Evolutionary conservation across 1,139 yeast species (phyloP).

Genomic region (Lodderomyces metapsilosis): DNA sequence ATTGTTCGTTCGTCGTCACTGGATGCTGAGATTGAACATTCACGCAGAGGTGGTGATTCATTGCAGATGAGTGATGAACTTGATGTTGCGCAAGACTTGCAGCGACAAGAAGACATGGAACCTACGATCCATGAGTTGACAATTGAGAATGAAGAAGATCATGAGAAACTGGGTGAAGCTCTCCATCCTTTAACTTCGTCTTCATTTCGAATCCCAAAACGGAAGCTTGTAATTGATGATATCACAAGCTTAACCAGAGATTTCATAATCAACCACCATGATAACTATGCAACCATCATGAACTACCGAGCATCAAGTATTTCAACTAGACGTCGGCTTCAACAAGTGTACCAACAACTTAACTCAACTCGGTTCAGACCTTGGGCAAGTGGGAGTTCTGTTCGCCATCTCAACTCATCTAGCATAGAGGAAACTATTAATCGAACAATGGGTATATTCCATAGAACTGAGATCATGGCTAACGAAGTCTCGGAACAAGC

Average conservation of each 20-base stretch:
- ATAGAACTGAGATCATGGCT: slow-evolving; percentile 7
- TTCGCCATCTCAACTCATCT: background rate
- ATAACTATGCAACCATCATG: slow-evolving; percentile 7
- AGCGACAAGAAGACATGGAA: background rate
- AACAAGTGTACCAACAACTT: slow-evolving; percentile 3
- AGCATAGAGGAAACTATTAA: slow-evolving; percentile 1
- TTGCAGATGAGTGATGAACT: background rate
- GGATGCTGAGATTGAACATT: slow-evolving; percentile 6
- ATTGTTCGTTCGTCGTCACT: background rate
- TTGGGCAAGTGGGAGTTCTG: background rate
- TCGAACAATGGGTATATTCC: slow-evolving; percentile 5
- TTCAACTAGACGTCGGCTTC: background rate
- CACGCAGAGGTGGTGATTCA: slow-evolving; percentile 1
- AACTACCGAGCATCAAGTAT: background rate
- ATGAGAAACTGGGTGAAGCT: background rate
- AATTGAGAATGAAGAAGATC: slow-evolving; percentile 2
- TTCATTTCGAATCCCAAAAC: background rate
- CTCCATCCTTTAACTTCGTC: background rate
- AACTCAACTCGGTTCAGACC: background rate
- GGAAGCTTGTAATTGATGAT: slow-evolving; percentile 8
- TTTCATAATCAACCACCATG: background rate
- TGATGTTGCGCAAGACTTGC: background rate
- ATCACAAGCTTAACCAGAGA: slow-evolving; percentile 12
- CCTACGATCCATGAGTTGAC: slow-evolving; percentile 7
- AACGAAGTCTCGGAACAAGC: slow-evolving; percentile 12